phyloP scores from a whole-genome alignment of 805 yeast genomes.

The Debaryomyces castellii region DNA sequence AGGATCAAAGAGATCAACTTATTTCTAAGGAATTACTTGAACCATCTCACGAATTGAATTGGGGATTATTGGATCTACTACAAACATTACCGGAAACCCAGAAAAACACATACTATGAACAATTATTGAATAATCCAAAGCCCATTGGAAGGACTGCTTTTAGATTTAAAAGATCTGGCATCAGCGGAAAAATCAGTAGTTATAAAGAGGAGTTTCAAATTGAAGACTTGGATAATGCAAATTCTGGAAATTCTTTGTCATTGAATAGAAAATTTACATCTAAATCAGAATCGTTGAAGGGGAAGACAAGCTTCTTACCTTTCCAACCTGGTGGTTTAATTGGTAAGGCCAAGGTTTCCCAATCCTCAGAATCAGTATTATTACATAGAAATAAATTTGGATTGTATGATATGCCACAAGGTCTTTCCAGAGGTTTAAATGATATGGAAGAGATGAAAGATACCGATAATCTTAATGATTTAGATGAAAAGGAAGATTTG shows the following conservation, averaged over 20 bases:
- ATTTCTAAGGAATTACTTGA: conserved; percentile 46
- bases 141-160: conserved; percentile 62
- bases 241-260: conserved; percentile 70
- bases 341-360: conserved; percentile 15
- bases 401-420: conserved; percentile 79
- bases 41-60: conserved; percentile 62
- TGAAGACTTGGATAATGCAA: conserved; percentile 50
- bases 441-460: conserved; percentile 12
- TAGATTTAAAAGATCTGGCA: conserved; percentile 71
- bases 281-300: conserved; percentile 60
- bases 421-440: conserved; percentile 69
- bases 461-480: conserved; percentile 9
- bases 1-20: not conserved
- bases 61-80: conserved; percentile 70
- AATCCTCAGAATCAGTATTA: conserved; percentile 26
- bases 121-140: conserved; percentile 58
- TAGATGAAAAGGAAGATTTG: conserved; percentile 15
- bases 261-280: conserved; percentile 66
- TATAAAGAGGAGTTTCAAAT: conserved; percentile 54
- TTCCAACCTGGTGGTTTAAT: conserved; percentile 87
- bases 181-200: conserved; percentile 64
- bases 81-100: conserved; percentile 54
- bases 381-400: conserved; percentile 71
- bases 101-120: conserved; percentile 37
- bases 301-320: conserved; percentile 75